Conservation (phyloP, 148 eudicot genomes). For the Rhododendron griersonianum region DNA sequence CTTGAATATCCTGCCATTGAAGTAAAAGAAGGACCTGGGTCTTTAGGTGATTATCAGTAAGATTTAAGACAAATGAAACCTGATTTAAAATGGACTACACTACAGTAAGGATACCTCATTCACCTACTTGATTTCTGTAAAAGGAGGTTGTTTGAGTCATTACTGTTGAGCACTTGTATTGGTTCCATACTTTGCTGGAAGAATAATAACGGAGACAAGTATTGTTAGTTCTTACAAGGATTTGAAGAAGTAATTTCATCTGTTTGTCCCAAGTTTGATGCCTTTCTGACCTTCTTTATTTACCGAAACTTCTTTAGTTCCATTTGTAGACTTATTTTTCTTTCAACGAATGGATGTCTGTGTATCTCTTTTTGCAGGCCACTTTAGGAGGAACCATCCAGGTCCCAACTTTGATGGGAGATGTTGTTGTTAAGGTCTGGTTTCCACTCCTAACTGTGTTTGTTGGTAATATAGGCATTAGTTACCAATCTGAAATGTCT, state of each 20-base stretch:
- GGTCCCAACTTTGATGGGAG: constrained; percentile 89
- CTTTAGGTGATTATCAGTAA: not conserved
- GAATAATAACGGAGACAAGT: not conserved
- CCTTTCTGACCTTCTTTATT: not conserved
- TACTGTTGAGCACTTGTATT: not conserved
- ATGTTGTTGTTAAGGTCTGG: constrained; percentile 86
- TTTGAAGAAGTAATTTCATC: not conserved
- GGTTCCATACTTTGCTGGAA: not conserved
- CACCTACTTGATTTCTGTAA: not conserved
- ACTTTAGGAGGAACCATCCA: constrained; percentile 91
- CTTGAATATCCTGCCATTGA: not conserved
- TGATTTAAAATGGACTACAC: not conserved
- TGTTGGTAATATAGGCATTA: not conserved
- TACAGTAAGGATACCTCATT: not conserved
- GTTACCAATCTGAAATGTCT: not conserved
- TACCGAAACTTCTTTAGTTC: not conserved
- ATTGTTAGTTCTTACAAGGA: not conserved
- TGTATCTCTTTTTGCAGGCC: constrained; percentile 49
- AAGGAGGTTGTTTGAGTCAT: not conserved
- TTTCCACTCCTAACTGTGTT: not conserved
- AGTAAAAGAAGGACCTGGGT: not conserved
- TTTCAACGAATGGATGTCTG: not conserved
- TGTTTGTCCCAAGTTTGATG: not conserved
- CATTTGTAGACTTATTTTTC: not conserved
- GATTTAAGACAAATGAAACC: not conserved